A percentile compares a stretch with the other conserved stretches of the same genome.
Conservation (phyloP, 139 green algal genomes). For the Coccomyxa sp. region DNA sequence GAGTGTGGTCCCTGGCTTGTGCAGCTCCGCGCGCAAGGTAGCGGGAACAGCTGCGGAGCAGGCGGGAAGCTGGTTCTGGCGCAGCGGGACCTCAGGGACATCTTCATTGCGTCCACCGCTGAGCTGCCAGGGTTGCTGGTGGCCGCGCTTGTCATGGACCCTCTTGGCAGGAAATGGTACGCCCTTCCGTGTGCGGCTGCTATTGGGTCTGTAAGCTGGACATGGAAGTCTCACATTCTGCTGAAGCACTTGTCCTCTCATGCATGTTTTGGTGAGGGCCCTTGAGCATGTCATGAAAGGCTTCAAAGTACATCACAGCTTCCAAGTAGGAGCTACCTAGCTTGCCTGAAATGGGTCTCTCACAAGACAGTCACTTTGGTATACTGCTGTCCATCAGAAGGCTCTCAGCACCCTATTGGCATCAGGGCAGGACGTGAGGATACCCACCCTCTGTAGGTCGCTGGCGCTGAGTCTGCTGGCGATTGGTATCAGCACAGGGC, state of each 20-base stretch:
- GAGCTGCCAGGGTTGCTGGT: slow-evolving; percentile 50
- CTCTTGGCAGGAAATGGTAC: slow-evolving; percentile 27
- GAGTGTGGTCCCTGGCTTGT: background rate
- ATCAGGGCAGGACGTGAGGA: background rate
- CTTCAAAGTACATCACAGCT: background rate
- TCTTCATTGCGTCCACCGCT: slow-evolving; percentile 36
- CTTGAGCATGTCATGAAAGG: background rate
- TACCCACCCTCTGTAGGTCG: slow-evolving; percentile 20
- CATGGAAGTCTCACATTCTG: background rate
- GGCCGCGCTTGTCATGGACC: slow-evolving; percentile 40
- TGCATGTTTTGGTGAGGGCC: background rate
- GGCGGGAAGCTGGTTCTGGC: slow-evolving; percentile 7
- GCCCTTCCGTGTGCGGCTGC: background rate
- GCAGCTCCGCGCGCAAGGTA: slow-evolving; percentile 15
- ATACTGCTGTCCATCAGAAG: too few species aligned
- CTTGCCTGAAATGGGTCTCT: background rate
- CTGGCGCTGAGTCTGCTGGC: slow-evolving; percentile 14
- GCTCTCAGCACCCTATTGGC: too few species aligned
- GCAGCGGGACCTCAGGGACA: slow-evolving; percentile 11
- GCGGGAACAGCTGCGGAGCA: background rate
- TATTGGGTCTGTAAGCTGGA: background rate
- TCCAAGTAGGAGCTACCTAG: background rate
- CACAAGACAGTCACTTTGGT: background rate
- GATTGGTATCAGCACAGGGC: slow-evolving; percentile 8
- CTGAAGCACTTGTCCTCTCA: background rate